Evolutionary conservation across 129 eudicot genomes (phyloP), one percentile per base, ranked within the genome.

Genomic region (Scalesia atractyloides): DNA sequence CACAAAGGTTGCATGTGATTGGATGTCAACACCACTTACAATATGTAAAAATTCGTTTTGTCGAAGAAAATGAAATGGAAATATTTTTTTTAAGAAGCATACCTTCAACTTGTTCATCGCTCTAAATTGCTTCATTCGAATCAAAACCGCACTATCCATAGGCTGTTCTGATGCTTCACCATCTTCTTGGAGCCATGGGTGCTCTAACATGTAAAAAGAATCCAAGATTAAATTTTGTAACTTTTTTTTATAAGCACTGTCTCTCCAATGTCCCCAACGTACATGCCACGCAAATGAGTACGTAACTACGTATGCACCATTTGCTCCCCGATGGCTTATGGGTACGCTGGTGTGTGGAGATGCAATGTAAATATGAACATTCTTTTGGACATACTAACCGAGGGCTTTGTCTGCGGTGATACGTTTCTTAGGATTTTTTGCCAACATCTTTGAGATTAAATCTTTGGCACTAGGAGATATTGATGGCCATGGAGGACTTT

Each of bases 101-200:
- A 89, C 97, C 97, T 83, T 89, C 66, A 93, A 75, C 87, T 90
- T 93, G 84, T 93, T 93, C 96, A 90, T 93, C 48, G 89, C 91
- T 82, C 97, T 86, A 68, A 93, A 93, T 62, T 90, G 96, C 84
- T 89, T 93, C 96, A 93, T 82, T 79, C 97, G 82, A 53, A 77
- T 87, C 70, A 84, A 84, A 49, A 90, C 98, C 0, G 92, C 98
- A 63, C 93, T 90, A 56, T 87, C 85, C 70, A 90, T 90, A 16
- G 97, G 98, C 36, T 48, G 65, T 26, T 86, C 90, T 58, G 98
- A 87, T 70, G 98, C 98, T 47, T 89, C 97, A 15, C 98, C 98
- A 15, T 77, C 80, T 79, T 87, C 90, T 81, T 83, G 87, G 16
- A 93, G 95, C 98, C 98, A 89, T 48, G 98, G 87, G 78, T 89